A percentile compares a stretch with the other conserved stretches of the same genome.
These are phyloP conservation scores for Suillus occidentalis DNA, from an alignment of 768 basidiomycete genomes.

Conservation along the genomic window DNA sequence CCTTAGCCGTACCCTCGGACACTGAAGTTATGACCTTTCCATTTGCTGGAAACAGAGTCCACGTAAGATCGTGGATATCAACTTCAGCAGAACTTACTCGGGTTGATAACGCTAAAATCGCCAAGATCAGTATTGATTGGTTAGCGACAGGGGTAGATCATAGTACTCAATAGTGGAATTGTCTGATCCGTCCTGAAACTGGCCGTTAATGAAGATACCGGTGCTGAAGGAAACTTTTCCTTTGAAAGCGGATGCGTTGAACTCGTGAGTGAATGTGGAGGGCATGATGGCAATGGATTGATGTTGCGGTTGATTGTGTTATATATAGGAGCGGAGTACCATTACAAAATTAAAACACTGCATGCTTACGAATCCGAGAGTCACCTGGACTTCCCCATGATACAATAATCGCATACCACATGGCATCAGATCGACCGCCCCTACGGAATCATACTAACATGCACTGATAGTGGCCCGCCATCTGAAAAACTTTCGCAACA, in stretches of 20 bases:
- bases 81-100: slow-evolving; percentile 33
- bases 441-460: no score
- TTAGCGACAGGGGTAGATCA: slow-evolving; percentile 24
- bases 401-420: no score
- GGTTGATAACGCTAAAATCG: slow-evolving; percentile 55
- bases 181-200: slow-evolving; percentile 60
- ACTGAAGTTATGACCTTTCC: slow-evolving; percentile 62
- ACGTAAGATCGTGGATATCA: slow-evolving; percentile 9
- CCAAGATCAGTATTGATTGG: not conserved
- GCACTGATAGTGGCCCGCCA: no score
- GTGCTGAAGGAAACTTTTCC: slow-evolving; percentile 58
- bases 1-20: slow-evolving; percentile 59
- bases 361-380: no score
- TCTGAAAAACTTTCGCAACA: no score
- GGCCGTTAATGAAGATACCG: slow-evolving; percentile 70
- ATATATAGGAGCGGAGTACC: slow-evolving; percentile 22
- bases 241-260: slow-evolving; percentile 56
- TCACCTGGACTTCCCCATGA: not conserved
- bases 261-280: slow-evolving; percentile 45
- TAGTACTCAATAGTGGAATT: slow-evolving; percentile 64
- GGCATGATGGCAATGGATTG: slow-evolving; percentile 35
- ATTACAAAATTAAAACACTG: not conserved
- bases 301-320: not conserved
- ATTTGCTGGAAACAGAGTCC: slow-evolving; percentile 43
- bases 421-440: no score